Percentiles rank a stretch among this genome's conserved stretches.
phyloP scores from a whole-genome alignment of 805 yeast genomes.

The Metschnikowia bowlesiae region DNA sequence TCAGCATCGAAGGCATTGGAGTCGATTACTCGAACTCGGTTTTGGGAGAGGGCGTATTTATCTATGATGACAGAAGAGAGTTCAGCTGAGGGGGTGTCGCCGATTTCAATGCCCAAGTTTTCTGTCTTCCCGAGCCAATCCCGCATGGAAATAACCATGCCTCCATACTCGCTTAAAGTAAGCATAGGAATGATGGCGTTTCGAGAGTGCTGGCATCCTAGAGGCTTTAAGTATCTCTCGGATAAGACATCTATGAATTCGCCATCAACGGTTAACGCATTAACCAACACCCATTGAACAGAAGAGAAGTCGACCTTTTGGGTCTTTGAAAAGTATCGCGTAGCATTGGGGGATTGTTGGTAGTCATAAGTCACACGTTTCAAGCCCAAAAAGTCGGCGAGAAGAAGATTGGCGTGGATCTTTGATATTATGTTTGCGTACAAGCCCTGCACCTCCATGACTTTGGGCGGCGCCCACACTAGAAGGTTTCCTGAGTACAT shows the following conservation, averaged over 20 bases:
- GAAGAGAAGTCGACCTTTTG: constrained; percentile 72
- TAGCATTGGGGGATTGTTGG: constrained; percentile 80
- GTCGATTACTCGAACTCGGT: constrained; percentile 63
- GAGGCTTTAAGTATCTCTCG: constrained; percentile 84
- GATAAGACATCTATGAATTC: constrained; percentile 87
- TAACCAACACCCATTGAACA: constrained; percentile 85
- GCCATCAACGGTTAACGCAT: constrained; percentile 84
- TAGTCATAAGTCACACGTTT: constrained; percentile 91
- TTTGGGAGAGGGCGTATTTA: constrained; percentile 66
- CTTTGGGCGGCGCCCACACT: constrained; percentile 71
- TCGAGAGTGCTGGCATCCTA: constrained; percentile 76
- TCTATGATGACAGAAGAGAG: constrained; percentile 69
- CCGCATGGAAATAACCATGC: constrained; percentile 85
- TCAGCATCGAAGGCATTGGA: constrained; percentile 48
- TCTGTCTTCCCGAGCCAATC: constrained; percentile 83
- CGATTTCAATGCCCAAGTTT: constrained; percentile 49
- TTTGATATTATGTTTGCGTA: constrained; percentile 77
- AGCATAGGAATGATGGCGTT: constrained; percentile 83
- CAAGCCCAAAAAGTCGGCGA: constrained; percentile 83
- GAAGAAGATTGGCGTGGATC: constrained; percentile 63
- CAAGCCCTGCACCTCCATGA: constrained; percentile 77
- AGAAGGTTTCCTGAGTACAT: constrained; percentile 80
- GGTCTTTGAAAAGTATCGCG: constrained; percentile 73
- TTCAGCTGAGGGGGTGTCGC: constrained; percentile 21
- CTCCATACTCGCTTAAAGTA: constrained; percentile 90